These are phyloP conservation scores for Endogone sp. DNA, from an alignment of 192 early-diverging fungal species.

Conservation along the genomic window DNA sequence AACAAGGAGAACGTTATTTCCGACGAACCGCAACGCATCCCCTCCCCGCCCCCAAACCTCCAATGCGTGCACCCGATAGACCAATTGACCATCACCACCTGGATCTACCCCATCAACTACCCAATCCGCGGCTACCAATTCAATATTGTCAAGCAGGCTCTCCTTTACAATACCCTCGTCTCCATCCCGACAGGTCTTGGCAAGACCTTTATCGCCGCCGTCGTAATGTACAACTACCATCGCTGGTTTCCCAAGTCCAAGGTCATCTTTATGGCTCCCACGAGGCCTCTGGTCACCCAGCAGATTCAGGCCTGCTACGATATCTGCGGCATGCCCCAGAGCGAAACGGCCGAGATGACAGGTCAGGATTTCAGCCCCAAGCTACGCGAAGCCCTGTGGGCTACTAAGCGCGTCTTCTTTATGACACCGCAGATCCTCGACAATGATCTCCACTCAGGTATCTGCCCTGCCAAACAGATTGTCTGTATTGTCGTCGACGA, in stretches of 20 bases:
- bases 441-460: constrained; percentile 72
- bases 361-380: constrained; percentile 49
- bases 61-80: constrained; percentile 48
- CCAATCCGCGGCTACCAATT: constrained; percentile 81
- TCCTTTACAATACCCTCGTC: constrained; percentile 85
- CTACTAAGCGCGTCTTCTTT: constrained; percentile 71
- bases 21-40: not conserved
- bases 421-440: constrained; percentile 84
- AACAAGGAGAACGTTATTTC: not conserved
- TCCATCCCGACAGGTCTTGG: constrained; percentile 83
- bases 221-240: constrained; percentile 87
- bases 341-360: constrained; percentile 61
- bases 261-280: constrained; percentile 90
- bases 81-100: constrained; percentile 40
- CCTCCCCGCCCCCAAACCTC: constrained; percentile 11
- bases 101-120: constrained; percentile 78
- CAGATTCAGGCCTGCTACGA: constrained; percentile 86
- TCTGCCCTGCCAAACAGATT: constrained; percentile 64
- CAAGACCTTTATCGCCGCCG: constrained; percentile 94
- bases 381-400: constrained; percentile 55
- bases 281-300: constrained; percentile 86
- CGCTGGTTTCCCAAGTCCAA: constrained; percentile 88
- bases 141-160: constrained; percentile 71
- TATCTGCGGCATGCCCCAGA: constrained; percentile 72
- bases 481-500: constrained; percentile 83